Conservation (phyloP, 1,284 basidiomycete species). For the Limonomyces culmigenus region DNA sequence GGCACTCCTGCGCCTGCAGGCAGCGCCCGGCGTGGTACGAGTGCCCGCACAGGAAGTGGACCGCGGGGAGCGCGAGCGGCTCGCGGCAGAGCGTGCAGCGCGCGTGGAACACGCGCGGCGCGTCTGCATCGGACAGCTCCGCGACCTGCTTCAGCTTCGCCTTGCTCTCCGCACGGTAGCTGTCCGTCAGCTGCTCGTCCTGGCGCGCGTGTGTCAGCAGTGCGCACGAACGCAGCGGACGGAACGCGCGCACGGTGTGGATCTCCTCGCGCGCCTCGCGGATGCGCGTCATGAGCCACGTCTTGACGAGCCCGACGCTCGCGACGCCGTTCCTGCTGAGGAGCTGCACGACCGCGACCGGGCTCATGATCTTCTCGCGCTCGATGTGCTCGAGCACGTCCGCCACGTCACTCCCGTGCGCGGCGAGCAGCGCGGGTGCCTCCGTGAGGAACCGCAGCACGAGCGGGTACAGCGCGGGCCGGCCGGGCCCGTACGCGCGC, state of each 20-base stretch:
- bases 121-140: constrained; percentile 59
- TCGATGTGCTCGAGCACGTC: constrained; percentile 66
- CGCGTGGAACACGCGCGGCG: constrained; percentile 84
- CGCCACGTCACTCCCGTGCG: constrained; percentile 58
- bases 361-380: constrained; percentile 67
- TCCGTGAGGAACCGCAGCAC: constrained; percentile 86
- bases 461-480: constrained; percentile 71
- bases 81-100: constrained; percentile 79
- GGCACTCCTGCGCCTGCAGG: no score
- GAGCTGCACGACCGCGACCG: constrained; percentile 78
- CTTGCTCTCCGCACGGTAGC: constrained; percentile 78
- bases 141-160: constrained; percentile 69
- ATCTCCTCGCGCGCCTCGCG: constrained; percentile 61
- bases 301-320: constrained; percentile 79
- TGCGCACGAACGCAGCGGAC: no score
- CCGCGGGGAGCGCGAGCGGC: constrained; percentile 79
- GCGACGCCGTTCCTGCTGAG: constrained; percentile 77
- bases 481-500: constrained; percentile 51
- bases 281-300: constrained; percentile 74
- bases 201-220: no score
- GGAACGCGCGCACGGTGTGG: constrained; percentile 52
- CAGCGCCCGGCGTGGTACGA: no score
- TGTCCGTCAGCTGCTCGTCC: constrained; percentile 73
- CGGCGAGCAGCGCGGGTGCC: constrained; percentile 45
- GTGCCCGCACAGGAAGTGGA: constrained; percentile 98